Conservation (phyloP, 2,329 filamentous ascomycete genomes). For the Neospermospora avenae region DNA sequence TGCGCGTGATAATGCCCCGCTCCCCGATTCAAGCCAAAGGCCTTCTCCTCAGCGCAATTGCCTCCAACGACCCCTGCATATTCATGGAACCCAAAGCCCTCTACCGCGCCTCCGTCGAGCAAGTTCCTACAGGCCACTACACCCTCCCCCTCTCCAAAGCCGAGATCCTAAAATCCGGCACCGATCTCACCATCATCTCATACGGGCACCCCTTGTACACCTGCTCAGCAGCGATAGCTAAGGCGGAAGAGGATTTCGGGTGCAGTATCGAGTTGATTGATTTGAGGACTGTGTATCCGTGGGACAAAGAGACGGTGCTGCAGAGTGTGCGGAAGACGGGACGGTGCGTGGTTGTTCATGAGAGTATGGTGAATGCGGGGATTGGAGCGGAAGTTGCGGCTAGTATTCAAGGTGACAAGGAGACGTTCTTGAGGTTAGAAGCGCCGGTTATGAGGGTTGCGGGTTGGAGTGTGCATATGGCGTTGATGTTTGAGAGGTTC, state of each 20-base stretch:
- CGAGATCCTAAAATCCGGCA: conserved; percentile 63
- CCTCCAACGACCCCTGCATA: conserved; percentile 65
- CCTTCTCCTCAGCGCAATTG: conserved; percentile 59
- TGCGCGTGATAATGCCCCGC: conserved; percentile 67
- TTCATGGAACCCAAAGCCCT: conserved; percentile 76
- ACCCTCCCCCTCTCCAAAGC: conserved; percentile 66
- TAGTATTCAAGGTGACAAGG: conserved; percentile 60
- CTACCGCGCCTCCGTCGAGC: conserved; percentile 69
- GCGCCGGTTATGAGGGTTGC: conserved; percentile 68
- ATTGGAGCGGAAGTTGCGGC: conserved; percentile 71
- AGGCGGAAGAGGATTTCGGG: conserved; percentile 64
- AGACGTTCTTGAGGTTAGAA: conserved; percentile 64
- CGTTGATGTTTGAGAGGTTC: conserved; percentile 61
- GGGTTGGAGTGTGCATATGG: conserved; percentile 67
- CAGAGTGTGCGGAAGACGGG: conserved; percentile 69
- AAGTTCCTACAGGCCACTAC: conserved; percentile 67
- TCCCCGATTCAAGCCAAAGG: conserved; percentile 71
- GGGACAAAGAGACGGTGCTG: conserved; percentile 64
- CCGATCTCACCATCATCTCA: conserved; percentile 64
- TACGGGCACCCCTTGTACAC: conserved; percentile 71
- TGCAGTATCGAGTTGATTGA: conserved; percentile 68
- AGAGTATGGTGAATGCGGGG: conserved; percentile 72
- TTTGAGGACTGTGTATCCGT: conserved; percentile 68
- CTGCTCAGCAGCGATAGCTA: conserved; percentile 61
- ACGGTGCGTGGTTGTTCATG: conserved; percentile 67